Base-by-base conservation (phyloP, 768 basidiomycete genomes). In the Macrolepiota dolichaula region DNA sequence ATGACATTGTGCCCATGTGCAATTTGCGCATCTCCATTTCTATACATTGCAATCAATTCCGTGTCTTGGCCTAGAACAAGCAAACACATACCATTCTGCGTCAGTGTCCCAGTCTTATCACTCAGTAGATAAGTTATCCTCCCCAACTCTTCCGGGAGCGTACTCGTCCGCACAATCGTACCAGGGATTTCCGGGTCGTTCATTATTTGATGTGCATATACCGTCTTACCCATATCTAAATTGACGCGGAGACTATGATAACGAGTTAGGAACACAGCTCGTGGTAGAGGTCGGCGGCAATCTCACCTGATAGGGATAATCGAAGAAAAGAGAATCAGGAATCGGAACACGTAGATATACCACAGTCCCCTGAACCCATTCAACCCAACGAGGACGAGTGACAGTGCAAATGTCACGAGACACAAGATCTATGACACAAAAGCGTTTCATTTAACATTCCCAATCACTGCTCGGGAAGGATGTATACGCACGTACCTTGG, bases 161-260 rank as follows among this genome's bases (percentile, higher is more conserved):
- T 99, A 68, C 91, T 94, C n/a, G 97, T 98, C 13, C 97, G 83
- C 7, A 98, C 97, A 63, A 98, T 97, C 3, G 97, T 97, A 51
- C 88, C 86, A 3, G 95, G 94, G 65, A 99, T 99, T 73, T 98
- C 94, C 49, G 67, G 70, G 75, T 98, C 97, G 55, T 85, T 88
- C 89, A 96, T 94, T 59, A 98, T 98, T 65, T 95, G 92, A 46
- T 91, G 88, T 0, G 94, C 95, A 67, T 99, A 99, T 46, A 98
- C 91, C 1, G 96, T 98, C 76, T 99, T 99, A 59, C 97, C 97
- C 96, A 99, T 98, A 73, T 99, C 97, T 56, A 99, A 82, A 67
- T 99, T 99, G 56, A 99, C 96, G n/a, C 97, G 91, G 58, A 99
- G 78, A 81, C 96, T 98, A 70, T 12, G 5, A 32, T 15, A 22